Conservation (phyloP, 352 stramenopile genomes). For the Pythium sukuiense region DNA sequence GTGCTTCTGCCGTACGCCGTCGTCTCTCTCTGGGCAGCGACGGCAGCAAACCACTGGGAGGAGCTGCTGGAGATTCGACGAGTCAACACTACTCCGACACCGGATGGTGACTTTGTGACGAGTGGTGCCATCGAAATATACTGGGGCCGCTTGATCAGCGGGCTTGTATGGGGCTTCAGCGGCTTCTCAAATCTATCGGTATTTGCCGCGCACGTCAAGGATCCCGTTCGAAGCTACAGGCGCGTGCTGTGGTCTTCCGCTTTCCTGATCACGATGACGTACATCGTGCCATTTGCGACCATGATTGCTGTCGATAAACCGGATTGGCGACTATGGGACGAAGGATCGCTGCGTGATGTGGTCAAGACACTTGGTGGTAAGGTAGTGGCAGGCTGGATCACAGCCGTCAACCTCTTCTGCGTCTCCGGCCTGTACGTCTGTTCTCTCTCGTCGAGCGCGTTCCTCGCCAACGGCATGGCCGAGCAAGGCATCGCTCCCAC, state of each 20-base stretch:
- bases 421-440: constrained; percentile 49
- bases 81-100: constrained; percentile 21
- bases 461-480: constrained; percentile 56
- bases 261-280: constrained; percentile 43
- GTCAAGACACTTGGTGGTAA: constrained; percentile 40
- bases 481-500: constrained; percentile 47
- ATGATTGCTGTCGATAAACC: constrained; percentile 40
- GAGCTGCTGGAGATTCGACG: constrained; percentile 36
- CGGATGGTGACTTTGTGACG: constrained; percentile 16
- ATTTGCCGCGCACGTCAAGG: constrained; percentile 42
- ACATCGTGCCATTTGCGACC: constrained; percentile 41
- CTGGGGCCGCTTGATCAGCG: constrained; percentile 32
- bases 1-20: constrained; percentile 42
- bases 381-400: constrained; percentile 33
- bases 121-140: constrained; percentile 19
- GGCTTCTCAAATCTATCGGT: constrained; percentile 60
- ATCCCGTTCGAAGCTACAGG: constrained; percentile 38
- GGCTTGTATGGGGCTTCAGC: constrained; percentile 55
- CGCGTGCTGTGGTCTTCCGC: constrained; percentile 44
- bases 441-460: constrained; percentile 45
- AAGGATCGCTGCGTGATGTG: constrained; percentile 38
- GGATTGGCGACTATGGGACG: constrained; percentile 45
- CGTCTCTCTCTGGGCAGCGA: constrained; percentile 39
- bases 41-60: constrained; percentile 36
- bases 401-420: constrained; percentile 35